These are phyloP conservation scores for Coprinopsis cinerea DNA, from an alignment of 768 basidiomycete species.

Conservation along the genomic window DNA sequence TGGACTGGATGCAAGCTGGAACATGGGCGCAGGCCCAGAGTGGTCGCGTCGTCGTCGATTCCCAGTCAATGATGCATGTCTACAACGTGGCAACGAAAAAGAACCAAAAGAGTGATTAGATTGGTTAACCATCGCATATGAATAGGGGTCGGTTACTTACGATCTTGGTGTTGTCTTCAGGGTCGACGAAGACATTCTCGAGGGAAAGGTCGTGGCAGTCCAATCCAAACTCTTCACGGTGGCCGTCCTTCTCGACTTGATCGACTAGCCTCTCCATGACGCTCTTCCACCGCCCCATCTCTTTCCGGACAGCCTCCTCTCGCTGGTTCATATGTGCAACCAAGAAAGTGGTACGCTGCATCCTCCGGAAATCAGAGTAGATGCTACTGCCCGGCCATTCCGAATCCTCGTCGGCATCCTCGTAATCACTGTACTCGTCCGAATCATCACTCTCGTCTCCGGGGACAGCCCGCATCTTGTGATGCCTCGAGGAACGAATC, in stretches of 20 bases:
- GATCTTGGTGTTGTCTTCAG: conserved; percentile 57
- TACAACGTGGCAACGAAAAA: conserved; percentile 22
- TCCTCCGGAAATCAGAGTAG: conserved; percentile 80
- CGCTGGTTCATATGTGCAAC: conserved; percentile 62
- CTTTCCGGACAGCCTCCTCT: conserved; percentile 55
- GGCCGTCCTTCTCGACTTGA: conserved; percentile 20
- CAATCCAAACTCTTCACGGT: conserved; percentile 62
- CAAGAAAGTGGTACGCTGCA: conserved; percentile 75
- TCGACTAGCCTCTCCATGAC: conserved; percentile 57
- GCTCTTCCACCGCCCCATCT: conserved; percentile 67
- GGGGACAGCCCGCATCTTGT: conserved; percentile 58
- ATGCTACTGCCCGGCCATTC: conserved; percentile 71
- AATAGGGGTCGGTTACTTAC: conserved; percentile 38
- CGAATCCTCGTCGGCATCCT: conserved; percentile 78
- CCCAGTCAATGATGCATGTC: conserved; percentile 90
- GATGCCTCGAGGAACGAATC: conserved; percentile 64
- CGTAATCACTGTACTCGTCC: conserved; percentile 74
- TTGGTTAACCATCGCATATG: neutral
- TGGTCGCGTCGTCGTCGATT: conserved; percentile 82
- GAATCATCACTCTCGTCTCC: conserved; percentile 72
- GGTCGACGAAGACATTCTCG: conserved; percentile 82
- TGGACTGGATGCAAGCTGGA: conserved; percentile 74
- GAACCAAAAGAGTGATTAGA: conserved; percentile 7
- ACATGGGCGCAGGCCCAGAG: conserved; percentile 83
- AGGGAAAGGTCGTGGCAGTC: conserved; percentile 84